Conservation (phyloP, 2,329 filamentous ascomycete species). For the Lasiodiplodia sp. region DNA sequence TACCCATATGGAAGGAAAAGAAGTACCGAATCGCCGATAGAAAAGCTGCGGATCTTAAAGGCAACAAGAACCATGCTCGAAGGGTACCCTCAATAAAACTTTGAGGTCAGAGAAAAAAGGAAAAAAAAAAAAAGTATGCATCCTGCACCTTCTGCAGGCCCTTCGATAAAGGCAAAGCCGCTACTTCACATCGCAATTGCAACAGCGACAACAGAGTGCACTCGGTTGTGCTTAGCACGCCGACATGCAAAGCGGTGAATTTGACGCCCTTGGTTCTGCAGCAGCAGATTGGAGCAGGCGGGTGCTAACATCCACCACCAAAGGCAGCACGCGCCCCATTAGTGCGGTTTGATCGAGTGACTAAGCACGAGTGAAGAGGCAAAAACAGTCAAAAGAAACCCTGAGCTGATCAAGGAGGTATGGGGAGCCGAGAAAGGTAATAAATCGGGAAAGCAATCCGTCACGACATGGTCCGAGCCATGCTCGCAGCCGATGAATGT, state of each 20-base stretch:
- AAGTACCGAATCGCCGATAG: background rate
- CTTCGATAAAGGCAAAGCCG: background rate
- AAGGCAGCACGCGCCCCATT: background rate
- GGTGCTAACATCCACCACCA: background rate
- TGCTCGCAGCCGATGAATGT: constrained; percentile 18
- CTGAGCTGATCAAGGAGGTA: background rate
- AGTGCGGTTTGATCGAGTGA: background rate
- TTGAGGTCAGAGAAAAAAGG: background rate
- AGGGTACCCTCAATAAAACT: background rate
- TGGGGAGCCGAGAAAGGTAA: constrained; percentile 6
- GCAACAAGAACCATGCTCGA: background rate
- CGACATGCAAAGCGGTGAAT: background rate
- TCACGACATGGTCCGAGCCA: constrained; percentile 11
- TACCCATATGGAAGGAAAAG: background rate
- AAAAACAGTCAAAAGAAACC: background rate
- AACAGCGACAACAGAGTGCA: background rate
- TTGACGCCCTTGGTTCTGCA: background rate
- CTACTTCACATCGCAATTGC: background rate
- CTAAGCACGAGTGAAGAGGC: background rate
- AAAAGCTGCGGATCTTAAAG: background rate
- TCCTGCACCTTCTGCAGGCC: background rate
- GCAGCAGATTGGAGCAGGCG: background rate
- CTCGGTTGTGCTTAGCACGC: background rate
- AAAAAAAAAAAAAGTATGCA: background rate
- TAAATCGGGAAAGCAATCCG: constrained; percentile 16